Base-by-base conservation (phyloP, 2,329 filamentous ascomycete genomes). In the Exophiala spinifera region DNA sequence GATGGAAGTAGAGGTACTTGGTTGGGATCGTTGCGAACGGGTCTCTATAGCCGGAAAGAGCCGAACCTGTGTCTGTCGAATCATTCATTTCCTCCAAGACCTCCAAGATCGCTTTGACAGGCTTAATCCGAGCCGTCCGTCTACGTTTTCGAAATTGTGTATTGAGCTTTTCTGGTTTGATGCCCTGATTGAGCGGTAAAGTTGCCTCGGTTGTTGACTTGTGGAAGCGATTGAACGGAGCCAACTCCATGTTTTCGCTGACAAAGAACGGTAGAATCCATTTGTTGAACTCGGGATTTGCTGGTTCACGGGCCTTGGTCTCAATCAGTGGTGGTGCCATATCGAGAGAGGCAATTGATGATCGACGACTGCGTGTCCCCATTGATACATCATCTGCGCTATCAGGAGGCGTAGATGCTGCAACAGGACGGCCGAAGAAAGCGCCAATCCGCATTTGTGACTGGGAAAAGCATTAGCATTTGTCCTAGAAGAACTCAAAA, bases 251-350 rank as follows among this genome's bases (percentile, higher is more conserved):
- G 64, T 89, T 80, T 2, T 84, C 78, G 55, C 89, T 87, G 43
- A 94, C 66, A 59, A 87, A 91, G 69, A 96, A 97, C 0, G 88
- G 85, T 28, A 90, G 80, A 65, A 97, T 97, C 33, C 79, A 75
- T 61, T 83, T 84, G 15, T 87, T 75, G 62, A 89, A 91, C 42
- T 82, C 78, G 0, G 80, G 62, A 49, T 66, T 59, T 6, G 61
- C 25, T 20, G 67, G 63, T 36, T 63, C 61, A 15, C 53, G 15
- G 8, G 60, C 51, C 8, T 54, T 55, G 13, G 55, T 4, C 59
- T 66, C 61, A 55, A 75, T 73, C 39, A 60, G 13, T 43, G 53
- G 46, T 14, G 55, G 4, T 31, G 52, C 49, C 33, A 57, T 47
- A 23, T 63, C 46, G 61, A 66, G 21, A 57, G 55, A 57, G 17